Evolutionary conservation across 1,139 yeast genomes (phyloP), one percentile per base, ranked within the genome.

Genomic region (Diutina rugosa): DNA sequence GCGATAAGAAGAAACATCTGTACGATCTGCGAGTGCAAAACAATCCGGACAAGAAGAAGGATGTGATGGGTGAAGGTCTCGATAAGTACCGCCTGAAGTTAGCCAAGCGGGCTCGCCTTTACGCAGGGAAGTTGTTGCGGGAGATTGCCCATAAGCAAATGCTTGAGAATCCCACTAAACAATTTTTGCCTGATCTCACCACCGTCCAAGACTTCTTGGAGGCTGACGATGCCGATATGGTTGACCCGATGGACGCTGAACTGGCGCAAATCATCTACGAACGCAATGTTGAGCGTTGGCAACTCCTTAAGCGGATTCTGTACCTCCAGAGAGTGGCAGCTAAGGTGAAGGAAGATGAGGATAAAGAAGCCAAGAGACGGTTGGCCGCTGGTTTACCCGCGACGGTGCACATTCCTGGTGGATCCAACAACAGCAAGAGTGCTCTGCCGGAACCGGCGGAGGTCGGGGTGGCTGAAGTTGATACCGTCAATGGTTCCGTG

Each of bases 1-100:
- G 96, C 59, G 97, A 90, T 60, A 83, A 81, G 66, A 91, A 91
- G 72, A 82, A 85, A 58, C 81, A 84, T 57, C 88, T 96, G 21
- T 78, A 84, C 2, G 98, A 91, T 69, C 78, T 90, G 0, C 79
- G 98, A 65, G 85, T 91, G 52, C 85, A 85, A 57, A 83, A 84
- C 55, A 87, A 79, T 64, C 73, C 73, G 12, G 70, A 68, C 28
- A 97, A 91, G 66, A 72, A 75, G 57, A 72, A 73, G 21, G 97
- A 91, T 67, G 95, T 90, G 12, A 79, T 73, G 10, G 97, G 97
- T 7, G 73, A 74, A 38, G 97, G 97, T 7, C 63, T 69, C 7
- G 97, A 90, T 66, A 77, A 76, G 60, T 81, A 79, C 72, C 75
- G 76, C 57, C 63, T 73, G 21, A 73, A 76, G 51, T 46, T 73